Conservation (phyloP, 2,329 filamentous ascomycete genomes). For the Camillea tinctor region DNA sequence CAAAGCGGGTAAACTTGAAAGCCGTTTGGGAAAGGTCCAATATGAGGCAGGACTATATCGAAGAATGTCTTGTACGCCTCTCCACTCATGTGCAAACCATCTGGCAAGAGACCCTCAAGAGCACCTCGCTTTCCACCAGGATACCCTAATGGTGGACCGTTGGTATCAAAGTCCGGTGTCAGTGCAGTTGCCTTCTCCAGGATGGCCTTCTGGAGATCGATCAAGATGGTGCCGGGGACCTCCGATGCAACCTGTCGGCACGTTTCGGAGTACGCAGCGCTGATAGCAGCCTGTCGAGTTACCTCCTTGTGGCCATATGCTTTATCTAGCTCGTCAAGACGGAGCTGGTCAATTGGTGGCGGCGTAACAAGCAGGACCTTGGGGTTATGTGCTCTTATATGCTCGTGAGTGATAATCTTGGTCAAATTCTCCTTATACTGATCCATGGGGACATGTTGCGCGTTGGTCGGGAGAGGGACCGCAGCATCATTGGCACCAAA, state of each 20-base stretch:
- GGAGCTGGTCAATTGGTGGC: slow-evolving; percentile 78
- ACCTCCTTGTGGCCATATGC: slow-evolving; percentile 43
- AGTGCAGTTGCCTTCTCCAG: slow-evolving; percentile 66
- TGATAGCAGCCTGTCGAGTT: slow-evolving; percentile 47
- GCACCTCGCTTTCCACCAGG: slow-evolving; percentile 49
- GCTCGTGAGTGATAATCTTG: slow-evolving; percentile 66
- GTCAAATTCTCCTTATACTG: slow-evolving; percentile 72
- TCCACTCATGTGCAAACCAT: slow-evolving; percentile 58
- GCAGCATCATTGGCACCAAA: slow-evolving; percentile 91
- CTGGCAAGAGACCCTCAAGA: slow-evolving; percentile 51
- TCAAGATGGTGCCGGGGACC: slow-evolving; percentile 63
- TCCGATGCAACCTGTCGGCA: slow-evolving; percentile 67
- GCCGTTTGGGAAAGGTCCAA: slow-evolving; percentile 40
- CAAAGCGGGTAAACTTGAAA: slow-evolving; percentile 50
- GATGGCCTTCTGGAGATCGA: slow-evolving; percentile 79
- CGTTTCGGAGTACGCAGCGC: slow-evolving; percentile 57
- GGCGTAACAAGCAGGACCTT: slow-evolving; percentile 78
- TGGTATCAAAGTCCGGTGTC: slow-evolving; percentile 54
- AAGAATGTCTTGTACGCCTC: slow-evolving; percentile 54
- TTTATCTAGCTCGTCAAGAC: slow-evolving; percentile 49
- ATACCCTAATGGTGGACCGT: slow-evolving; percentile 48
- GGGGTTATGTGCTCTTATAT: slow-evolving; percentile 66
- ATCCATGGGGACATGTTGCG: slow-evolving; percentile 76
- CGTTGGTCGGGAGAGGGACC: slow-evolving; percentile 58
- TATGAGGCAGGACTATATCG: slow-evolving; percentile 45